These are phyloP conservation scores for Castanea sativa DNA, from an alignment of 306 rosid species.

Conservation along the genomic window DNA sequence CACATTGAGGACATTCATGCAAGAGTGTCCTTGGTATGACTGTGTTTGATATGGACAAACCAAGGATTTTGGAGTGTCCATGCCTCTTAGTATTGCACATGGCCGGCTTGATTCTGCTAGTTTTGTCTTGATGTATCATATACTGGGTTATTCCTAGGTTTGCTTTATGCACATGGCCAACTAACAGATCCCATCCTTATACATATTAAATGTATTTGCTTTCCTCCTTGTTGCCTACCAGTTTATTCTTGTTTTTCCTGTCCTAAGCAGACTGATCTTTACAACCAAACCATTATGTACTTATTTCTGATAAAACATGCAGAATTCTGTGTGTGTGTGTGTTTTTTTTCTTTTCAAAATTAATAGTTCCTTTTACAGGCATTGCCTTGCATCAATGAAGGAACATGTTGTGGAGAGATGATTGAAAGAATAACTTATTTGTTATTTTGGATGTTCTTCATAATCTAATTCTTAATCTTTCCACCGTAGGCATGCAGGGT, in stretches of 20 bases:
- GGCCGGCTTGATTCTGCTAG: not conserved
- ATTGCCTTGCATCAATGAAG: not conserved
- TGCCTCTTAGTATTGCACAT: not conserved
- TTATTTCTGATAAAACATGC: not conserved
- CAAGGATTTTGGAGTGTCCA: no score
- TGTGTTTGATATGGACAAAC: no score
- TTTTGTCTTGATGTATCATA: not conserved
- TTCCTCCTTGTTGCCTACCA: not conserved
- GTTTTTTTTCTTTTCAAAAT: no score
- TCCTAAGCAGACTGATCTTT: not conserved
- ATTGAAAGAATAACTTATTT: not conserved
- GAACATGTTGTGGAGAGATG: not conserved
- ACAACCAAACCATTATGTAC: not conserved
- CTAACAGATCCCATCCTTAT: not conserved
- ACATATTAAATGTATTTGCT: not conserved
- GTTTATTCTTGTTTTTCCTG: not conserved
- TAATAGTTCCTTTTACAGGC: not conserved
- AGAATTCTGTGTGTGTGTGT: not conserved
- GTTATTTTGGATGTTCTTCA: conserved; percentile 3
- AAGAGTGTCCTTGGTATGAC: no score
- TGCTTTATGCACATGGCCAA: not conserved
- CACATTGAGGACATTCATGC: not conserved
- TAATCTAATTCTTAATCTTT: conserved; percentile 27
- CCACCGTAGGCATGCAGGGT: conserved; percentile 59
- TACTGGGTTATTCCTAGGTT: not conserved